A percentile compares a stretch with the other conserved stretches of the same genome.
These are phyloP conservation scores for Sambucus nigra DNA, from an alignment of 129 eudicot species.

Conservation along the genomic window DNA sequence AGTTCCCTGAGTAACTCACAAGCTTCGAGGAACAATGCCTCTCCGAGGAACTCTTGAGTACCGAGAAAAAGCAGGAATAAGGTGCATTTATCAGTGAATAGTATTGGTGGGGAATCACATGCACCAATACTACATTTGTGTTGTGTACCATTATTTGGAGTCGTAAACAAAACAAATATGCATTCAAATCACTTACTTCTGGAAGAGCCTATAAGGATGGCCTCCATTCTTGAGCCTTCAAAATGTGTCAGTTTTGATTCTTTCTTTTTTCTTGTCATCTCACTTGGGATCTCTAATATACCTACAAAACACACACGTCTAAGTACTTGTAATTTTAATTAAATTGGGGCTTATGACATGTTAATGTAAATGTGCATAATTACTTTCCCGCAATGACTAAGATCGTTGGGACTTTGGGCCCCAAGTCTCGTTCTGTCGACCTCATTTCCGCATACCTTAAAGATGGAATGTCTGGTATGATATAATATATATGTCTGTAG, in stretches of 20 bases:
- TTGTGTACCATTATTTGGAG: too few species aligned
- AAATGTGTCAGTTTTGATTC: neutral
- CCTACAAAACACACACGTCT: neutral
- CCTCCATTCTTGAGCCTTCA: too few species aligned
- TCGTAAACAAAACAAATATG: too few species aligned
- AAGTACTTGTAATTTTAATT: neutral
- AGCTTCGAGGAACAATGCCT: too few species aligned
- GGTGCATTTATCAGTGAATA: too few species aligned
- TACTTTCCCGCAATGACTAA: too few species aligned
- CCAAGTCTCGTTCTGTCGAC: neutral
- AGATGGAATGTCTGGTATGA: conserved; percentile 13
- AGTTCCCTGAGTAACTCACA: too few species aligned
- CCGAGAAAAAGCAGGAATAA: too few species aligned
- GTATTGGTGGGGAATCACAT: too few species aligned
- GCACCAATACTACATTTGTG: too few species aligned
- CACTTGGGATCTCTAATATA: neutral
- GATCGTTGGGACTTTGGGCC: conserved; percentile 14
- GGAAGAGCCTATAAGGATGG: neutral
- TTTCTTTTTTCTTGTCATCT: neutral
- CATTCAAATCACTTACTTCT: neutral
- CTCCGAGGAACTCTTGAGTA: too few species aligned
- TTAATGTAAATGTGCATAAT: too few species aligned
- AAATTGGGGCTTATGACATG: neutral
- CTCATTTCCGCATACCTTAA: conserved; percentile 8
- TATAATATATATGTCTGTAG: neutral